Evolutionary conservation across 768 basidiomycete genomes (phyloP).

Genomic region (Lanmaoa rubissima): DNA sequence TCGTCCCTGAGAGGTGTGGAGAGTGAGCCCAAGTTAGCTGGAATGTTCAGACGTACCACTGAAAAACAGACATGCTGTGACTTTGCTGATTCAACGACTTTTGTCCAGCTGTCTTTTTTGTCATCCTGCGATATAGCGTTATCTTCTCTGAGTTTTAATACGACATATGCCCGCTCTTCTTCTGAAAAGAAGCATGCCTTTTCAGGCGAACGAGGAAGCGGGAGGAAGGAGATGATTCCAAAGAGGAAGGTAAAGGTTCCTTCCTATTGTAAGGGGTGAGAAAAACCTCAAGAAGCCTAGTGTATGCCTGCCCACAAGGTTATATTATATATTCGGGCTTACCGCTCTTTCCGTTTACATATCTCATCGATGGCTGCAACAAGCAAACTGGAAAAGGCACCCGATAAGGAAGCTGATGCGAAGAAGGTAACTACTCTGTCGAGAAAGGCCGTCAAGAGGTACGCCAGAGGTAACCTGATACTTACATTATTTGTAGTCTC

Average conservation of each 20-base stretch:
- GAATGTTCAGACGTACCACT: conserved; percentile 37
- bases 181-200: conserved; percentile 49
- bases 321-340: conserved; percentile 53
- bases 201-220: conserved; percentile 45
- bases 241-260: conserved; percentile 62
- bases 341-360: conserved; percentile 51
- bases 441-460: background rate
- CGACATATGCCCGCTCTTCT: conserved; percentile 50
- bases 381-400: conserved; percentile 62
- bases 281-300: background rate
- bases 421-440: conserved; percentile 39
- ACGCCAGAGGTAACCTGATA: background rate
- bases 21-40: background rate
- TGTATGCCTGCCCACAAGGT: conserved; percentile 35
- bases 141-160: conserved; percentile 21
- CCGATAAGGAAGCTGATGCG: conserved; percentile 50
- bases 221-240: conserved; percentile 48
- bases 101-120: conserved; percentile 51
- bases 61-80: conserved; percentile 60
- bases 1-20: conserved; percentile 15
- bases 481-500: conserved; percentile 25
- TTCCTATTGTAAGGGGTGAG: conserved; percentile 34
- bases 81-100: conserved; percentile 48
- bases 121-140: conserved; percentile 41
- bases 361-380: conserved; percentile 55